These are phyloP conservation scores for Thelephora ganbajun DNA, from an alignment of 768 basidiomycete genomes.

Conservation along the genomic window DNA sequence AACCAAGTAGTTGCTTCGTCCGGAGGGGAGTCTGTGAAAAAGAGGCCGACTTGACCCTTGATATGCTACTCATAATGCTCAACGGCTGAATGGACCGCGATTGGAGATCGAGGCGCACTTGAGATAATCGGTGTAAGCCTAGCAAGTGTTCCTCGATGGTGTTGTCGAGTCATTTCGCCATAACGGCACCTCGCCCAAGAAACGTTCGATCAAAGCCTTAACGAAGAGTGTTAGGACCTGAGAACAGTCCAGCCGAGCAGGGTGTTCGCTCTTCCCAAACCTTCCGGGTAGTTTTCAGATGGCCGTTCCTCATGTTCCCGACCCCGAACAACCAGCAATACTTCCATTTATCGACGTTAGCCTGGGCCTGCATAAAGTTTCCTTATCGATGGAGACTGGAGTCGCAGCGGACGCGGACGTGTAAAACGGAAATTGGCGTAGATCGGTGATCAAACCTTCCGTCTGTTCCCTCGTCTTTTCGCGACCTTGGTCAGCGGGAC, in stretches of 20 bases:
- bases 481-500: slow-evolving; percentile 90
- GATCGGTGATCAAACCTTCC: slow-evolving; percentile 66
- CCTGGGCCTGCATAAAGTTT: slow-evolving; percentile 46
- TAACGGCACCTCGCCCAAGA: slow-evolving; percentile 76
- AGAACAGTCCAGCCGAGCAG: too few species aligned
- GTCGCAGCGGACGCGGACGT: too few species aligned
- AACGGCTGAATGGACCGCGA: too few species aligned
- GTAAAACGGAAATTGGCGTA: slow-evolving; percentile 18
- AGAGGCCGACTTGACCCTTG: slow-evolving; percentile 86
- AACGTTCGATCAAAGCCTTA: slow-evolving; percentile 77
- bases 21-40: slow-evolving; percentile 87
- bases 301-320: slow-evolving; percentile 89
- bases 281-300: slow-evolving; percentile 85
- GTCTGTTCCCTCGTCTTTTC: slow-evolving; percentile 93
- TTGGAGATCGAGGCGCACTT: slow-evolving; percentile 36
- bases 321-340: slow-evolving; percentile 95
- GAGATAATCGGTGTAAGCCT: slow-evolving; percentile 69
- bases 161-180: slow-evolving; percentile 90
- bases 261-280: slow-evolving; percentile 75
- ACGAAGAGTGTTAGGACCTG: slow-evolving; percentile 5
- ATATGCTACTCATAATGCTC: slow-evolving; percentile 76
- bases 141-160: slow-evolving; percentile 72
- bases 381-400: too few species aligned
- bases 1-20: too few species aligned
- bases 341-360: slow-evolving; percentile 76